These are phyloP conservation scores for Hamigera avellanea DNA, from an alignment of 495 filamentous ascomycete genomes.

Conservation along the genomic window DNA sequence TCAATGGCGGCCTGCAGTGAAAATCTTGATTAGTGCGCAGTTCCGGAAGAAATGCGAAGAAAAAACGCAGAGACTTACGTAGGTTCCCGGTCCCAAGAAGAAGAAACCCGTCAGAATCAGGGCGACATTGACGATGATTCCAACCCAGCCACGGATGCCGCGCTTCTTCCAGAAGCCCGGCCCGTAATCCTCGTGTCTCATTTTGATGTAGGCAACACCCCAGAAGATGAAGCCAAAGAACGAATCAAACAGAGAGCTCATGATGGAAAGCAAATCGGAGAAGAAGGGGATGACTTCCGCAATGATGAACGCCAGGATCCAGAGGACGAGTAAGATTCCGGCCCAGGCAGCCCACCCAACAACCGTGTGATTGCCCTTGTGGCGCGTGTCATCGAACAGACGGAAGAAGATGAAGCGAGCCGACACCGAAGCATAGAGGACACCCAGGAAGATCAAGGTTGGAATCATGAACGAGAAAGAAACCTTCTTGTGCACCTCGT, in stretches of 20 bases:
- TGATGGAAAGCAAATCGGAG: constrained; percentile 66
- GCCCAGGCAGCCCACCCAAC: constrained; percentile 71
- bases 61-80: constrained; percentile 40
- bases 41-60: not conserved
- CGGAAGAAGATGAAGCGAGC: constrained; percentile 83
- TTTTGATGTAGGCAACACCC: constrained; percentile 77
- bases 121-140: constrained; percentile 51
- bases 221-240: constrained; percentile 95
- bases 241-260: constrained; percentile 84
- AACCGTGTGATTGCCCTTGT: constrained; percentile 69
- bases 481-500: constrained; percentile 64
- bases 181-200: constrained; percentile 60
- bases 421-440: constrained; percentile 78
- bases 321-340: constrained; percentile 59
- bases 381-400: constrained; percentile 62
- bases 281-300: constrained; percentile 90
- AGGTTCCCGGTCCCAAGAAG: constrained; percentile 68
- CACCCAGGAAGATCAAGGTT: constrained; percentile 79
- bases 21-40: constrained; percentile 2
- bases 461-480: constrained; percentile 90
- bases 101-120: constrained; percentile 63
- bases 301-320: constrained; percentile 71
- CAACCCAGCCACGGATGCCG: constrained; percentile 48
- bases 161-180: constrained; percentile 45
- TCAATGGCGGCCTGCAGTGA: constrained; percentile 40